Conservation (phyloP, 768 basidiomycete genomes). For the Calocybe indica region DNA sequence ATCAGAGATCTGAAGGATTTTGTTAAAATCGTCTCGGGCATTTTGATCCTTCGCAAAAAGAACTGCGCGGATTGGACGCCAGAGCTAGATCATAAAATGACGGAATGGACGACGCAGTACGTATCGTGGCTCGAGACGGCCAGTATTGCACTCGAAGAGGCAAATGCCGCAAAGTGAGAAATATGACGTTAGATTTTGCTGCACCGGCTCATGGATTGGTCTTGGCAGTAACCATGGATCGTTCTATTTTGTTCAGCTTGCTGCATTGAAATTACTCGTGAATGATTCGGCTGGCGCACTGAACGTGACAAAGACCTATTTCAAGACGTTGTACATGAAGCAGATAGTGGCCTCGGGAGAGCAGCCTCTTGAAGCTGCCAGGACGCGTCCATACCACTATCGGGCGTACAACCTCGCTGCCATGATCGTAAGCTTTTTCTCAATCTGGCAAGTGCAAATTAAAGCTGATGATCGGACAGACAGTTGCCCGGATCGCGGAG, state of each 20-base stretch:
- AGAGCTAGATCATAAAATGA: constrained; percentile 42
- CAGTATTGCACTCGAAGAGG: constrained; percentile 40
- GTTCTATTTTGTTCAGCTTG: constrained; percentile 57
- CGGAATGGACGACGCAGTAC: constrained; percentile 46
- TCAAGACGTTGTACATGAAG: constrained; percentile 37
- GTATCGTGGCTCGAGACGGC: constrained; percentile 50
- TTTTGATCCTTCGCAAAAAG: constrained; percentile 46
- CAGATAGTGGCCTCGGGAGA: constrained; percentile 57
- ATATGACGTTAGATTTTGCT: not conserved
- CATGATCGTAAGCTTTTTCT: constrained; percentile 46
- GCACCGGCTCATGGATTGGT: not conserved
- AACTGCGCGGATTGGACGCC: constrained; percentile 48
- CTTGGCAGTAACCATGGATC: constrained; percentile 55
- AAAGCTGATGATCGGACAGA: constrained; percentile 24
- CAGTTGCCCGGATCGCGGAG: constrained; percentile 47
- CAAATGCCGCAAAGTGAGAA: constrained; percentile 42
- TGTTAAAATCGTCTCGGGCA: constrained; percentile 46
- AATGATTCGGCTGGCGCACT: constrained; percentile 45
- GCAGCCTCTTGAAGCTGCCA: constrained; percentile 57
- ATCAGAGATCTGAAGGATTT: constrained; percentile 53
- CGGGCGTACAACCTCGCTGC: constrained; percentile 63
- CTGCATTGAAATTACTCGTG: constrained; percentile 48
- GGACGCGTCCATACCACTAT: constrained; percentile 64
- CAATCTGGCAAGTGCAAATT: not conserved
- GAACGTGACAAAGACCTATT: constrained; percentile 41